Base-by-base conservation (phyloP, 768 basidiomycete species). In the Tricholomella constricta region DNA sequence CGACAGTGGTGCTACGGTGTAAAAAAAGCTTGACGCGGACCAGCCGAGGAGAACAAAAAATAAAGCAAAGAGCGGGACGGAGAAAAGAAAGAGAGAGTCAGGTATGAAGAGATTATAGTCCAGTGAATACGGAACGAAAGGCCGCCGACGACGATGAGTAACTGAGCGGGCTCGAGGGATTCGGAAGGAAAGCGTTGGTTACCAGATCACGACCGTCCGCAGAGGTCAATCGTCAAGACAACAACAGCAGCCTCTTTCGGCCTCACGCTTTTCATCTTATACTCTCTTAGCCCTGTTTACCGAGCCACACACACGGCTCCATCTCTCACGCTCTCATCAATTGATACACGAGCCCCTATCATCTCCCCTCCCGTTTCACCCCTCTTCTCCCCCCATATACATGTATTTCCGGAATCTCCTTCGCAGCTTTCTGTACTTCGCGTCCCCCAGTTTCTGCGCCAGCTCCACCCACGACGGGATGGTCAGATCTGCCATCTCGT, bases 401-500 rank as follows among this genome's bases (percentile, higher is more conserved):
- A 96, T 93, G 69, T 84, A 84, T 67, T 75, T 68, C 62, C 74
- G 75, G 71, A 92, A 95, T 69, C 72, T 70, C 64, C 75, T 76
- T 68, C 87, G 82, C 64, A 91, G 65, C 69, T 76, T 78, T 63
- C 64, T 69, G 61, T 79, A 71, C 65, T 77, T 74, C 35, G 69
- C 65, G 60, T 81, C 74, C 46, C 79, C 83, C 57, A 95, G 64
- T 64, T 76, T 70, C 62, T 81, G 80, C 52, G 81, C 91, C 42
- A 94, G 75, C 55, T 71, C 72, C 45, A 89, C 69, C 85, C 89
- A 95, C 48, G 83, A 84, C 52, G 73, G 68, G 31, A 95, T 84
- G 57, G 91, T 94, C 72, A 95, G 72, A 65, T 95, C 92, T 48
- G 55, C 57, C 82, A 95, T 75, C 59, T 62, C 67, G 69, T 91